phyloP scores from a whole-genome alignment of 768 basidiomycete species.

The Rhodosporidiobolus sp. region DNA sequence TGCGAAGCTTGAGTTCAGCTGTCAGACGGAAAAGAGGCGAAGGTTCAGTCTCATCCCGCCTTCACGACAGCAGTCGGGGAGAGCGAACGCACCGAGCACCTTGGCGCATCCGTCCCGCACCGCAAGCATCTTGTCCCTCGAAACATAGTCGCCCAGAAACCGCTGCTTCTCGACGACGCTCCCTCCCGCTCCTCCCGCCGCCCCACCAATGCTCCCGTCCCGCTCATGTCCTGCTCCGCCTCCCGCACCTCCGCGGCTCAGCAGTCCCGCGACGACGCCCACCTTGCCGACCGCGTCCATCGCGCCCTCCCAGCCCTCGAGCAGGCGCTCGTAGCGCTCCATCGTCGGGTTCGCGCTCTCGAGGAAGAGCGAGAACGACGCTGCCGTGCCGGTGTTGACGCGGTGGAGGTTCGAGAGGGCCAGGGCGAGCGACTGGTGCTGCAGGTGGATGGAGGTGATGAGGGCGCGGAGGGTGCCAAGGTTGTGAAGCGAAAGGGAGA shows the following conservation, averaged over 20 bases:
- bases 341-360: constrained; percentile 30
- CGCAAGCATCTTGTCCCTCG: constrained; percentile 41
- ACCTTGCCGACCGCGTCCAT: constrained; percentile 41
- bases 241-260: not conserved
- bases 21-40: constrained; percentile 8
- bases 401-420: constrained; percentile 40
- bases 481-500: constrained; percentile 34
- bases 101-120: constrained; percentile 41
- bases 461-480: constrained; percentile 35
- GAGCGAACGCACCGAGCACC: constrained; percentile 26
- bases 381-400: constrained; percentile 34
- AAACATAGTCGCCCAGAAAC: constrained; percentile 41
- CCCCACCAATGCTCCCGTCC: not conserved
- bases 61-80: not conserved
- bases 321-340: constrained; percentile 27
- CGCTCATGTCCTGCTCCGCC: not conserved
- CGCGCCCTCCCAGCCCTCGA: constrained; percentile 35
- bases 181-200: not conserved
- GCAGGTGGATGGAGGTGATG: constrained; percentile 33
- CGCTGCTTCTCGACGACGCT: constrained; percentile 33
- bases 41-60: not conserved
- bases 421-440: constrained; percentile 34
- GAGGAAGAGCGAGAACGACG: constrained; percentile 28
- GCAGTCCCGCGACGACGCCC: constrained; percentile 26
- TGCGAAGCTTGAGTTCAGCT: constrained; percentile 32